phyloP scores from a whole-genome alignment of 345 rosid species.

The Trapa bicornis region DNA sequence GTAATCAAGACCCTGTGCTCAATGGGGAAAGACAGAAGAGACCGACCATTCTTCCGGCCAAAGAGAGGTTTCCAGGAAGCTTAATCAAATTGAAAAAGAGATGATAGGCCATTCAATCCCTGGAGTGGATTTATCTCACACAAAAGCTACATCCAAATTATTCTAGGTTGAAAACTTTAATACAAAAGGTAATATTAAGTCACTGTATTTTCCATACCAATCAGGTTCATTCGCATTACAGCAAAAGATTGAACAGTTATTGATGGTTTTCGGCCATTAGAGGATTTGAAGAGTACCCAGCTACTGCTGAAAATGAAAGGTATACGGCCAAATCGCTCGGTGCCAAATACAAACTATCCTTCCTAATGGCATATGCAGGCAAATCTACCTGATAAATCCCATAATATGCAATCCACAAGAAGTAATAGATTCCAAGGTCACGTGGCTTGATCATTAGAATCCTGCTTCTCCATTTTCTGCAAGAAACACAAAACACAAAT shows the following conservation, averaged over 20 bases:
- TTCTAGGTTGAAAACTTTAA: neutral
- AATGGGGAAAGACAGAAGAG: neutral
- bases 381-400: neutral
- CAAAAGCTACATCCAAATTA: neutral
- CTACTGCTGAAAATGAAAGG: neutral
- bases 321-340: neutral
- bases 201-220: neutral
- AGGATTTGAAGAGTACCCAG: neutral
- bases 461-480: slow-evolving; percentile 1
- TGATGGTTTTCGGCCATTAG: neutral
- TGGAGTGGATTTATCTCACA: neutral
- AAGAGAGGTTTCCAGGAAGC: neutral
- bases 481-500: neutral
- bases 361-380: neutral
- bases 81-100: neutral
- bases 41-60: neutral
- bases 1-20: neutral
- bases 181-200: neutral
- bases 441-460: neutral
- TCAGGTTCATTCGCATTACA: neutral
- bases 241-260: neutral
- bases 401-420: neutral
- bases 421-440: neutral
- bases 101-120: neutral
- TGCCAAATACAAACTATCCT: neutral